Evolutionary conservation across 257 asterid genomes (phyloP).

Genomic region (Nicotiana undulata): DNA sequence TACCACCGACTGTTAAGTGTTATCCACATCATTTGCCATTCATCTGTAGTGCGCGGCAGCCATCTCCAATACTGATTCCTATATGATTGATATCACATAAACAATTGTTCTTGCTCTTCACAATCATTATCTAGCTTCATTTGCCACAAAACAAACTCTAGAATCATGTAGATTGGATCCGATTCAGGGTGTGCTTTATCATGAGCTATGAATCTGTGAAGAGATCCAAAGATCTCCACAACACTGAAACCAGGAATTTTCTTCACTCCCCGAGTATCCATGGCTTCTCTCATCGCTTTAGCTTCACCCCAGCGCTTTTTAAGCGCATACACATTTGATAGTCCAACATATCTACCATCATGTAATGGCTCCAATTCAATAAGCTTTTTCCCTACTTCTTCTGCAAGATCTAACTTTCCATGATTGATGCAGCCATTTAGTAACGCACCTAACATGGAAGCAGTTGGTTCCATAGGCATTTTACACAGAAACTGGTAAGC

Average conservation of each 20-base stretch:
- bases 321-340: slow-evolving; percentile 58
- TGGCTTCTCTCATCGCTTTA: slow-evolving; percentile 43
- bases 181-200: slow-evolving; percentile 48
- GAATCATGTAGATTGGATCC: slow-evolving; percentile 35
- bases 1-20: neutral
- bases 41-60: neutral
- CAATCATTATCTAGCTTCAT: slow-evolving; percentile 34
- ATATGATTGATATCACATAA: neutral
- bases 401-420: slow-evolving; percentile 49
- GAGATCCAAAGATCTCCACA: slow-evolving; percentile 50
- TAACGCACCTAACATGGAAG: slow-evolving; percentile 66
- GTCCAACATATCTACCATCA: slow-evolving; percentile 72
- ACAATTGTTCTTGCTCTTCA: slow-evolving; percentile 15
- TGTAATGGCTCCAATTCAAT: slow-evolving; percentile 54
- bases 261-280: slow-evolving; percentile 69
- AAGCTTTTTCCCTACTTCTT: slow-evolving; percentile 53
- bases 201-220: slow-evolving; percentile 60
- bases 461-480: slow-evolving; percentile 50
- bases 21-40: neutral
- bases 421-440: slow-evolving; percentile 65
- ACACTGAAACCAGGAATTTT: slow-evolving; percentile 56
- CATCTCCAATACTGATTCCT: neutral
- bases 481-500: slow-evolving; percentile 34
- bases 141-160: slow-evolving; percentile 28
- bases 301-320: slow-evolving; percentile 59